A percentile compares a stretch with the other conserved stretches of the same genome.
Evolutionary conservation across 2,329 filamentous ascomycete genomes (phyloP).

Genomic region (Ophiostoma sp.): DNA sequence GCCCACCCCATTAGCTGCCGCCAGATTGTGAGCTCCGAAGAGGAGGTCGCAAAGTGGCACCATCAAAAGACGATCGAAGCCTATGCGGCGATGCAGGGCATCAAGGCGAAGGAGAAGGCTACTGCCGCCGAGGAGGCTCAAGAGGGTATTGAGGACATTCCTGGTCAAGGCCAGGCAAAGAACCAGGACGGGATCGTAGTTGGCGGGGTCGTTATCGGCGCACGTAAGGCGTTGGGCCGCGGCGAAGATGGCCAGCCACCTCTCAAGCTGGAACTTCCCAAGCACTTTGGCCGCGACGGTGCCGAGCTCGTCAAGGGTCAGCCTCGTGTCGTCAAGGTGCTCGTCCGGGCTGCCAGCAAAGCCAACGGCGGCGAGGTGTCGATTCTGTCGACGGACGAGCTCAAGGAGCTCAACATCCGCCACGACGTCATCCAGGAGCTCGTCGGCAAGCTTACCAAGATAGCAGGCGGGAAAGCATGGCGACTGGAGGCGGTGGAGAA

Average conservation of each 20-base stretch:
- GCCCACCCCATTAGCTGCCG: conserved; percentile 77
- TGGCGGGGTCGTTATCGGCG: conserved; percentile 56
- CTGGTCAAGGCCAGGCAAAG: background rate
- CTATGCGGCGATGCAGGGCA: conserved; percentile 40
- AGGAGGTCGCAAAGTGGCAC: conserved; percentile 47
- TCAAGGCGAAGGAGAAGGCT: conserved; percentile 26
- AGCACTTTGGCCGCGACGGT: conserved; percentile 39
- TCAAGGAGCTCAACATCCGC: conserved; percentile 67
- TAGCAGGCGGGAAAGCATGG: conserved; percentile 74
- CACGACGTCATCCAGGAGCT: conserved; percentile 68
- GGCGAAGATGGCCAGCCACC: conserved; percentile 51
- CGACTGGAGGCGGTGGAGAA: conserved; percentile 76
- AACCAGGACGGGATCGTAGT: conserved; percentile 42
- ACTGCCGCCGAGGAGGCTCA: conserved; percentile 20
- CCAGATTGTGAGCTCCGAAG: conserved; percentile 61
- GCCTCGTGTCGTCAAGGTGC: conserved; percentile 42
- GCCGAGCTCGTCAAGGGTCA: conserved; percentile 23
- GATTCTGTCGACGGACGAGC: conserved; percentile 63
- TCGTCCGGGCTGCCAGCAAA: conserved; percentile 48
- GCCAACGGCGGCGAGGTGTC: conserved; percentile 63
- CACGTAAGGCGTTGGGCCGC: conserved; percentile 49
- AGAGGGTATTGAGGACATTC: no score
- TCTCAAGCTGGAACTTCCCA: conserved; percentile 48
- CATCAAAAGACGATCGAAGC: conserved; percentile 42
- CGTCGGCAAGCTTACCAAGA: conserved; percentile 64